Conservation (phyloP, 345 rosid genomes). For the Aquilaria malaccensis region DNA sequence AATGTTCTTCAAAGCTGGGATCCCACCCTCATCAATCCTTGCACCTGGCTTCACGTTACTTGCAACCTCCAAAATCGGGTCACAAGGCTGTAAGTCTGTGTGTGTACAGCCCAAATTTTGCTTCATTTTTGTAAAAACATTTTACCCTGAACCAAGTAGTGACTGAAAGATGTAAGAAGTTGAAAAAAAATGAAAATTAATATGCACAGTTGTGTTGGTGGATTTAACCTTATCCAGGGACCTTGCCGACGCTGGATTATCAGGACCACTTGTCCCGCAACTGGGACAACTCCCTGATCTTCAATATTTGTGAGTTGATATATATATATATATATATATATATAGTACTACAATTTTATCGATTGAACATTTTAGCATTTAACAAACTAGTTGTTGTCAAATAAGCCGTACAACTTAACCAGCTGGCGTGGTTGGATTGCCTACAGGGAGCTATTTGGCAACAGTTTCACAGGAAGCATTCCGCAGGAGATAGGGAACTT, state of each 20-base stretch:
- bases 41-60: conserved; percentile 38
- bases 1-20: conserved; percentile 39
- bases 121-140: too few relatives aligned
- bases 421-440: background rate
- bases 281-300: conserved; percentile 37
- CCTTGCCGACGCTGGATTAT: conserved; percentile 32
- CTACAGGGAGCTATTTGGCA: conserved; percentile 21
- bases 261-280: conserved; percentile 36
- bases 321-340: too few relatives aligned
- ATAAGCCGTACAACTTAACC: background rate
- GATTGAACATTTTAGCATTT: background rate
- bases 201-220: too few relatives aligned
- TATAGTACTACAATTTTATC: too few relatives aligned
- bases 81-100: conserved; percentile 20
- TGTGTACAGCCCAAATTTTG: too few relatives aligned
- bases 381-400: too few relatives aligned
- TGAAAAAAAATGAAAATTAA: too few relatives aligned
- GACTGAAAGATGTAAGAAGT: background rate
- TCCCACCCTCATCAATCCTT: conserved; percentile 33
- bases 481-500: conserved; percentile 32
- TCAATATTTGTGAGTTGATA: conserved; percentile 32
- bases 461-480: conserved; percentile 27
- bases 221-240: conserved; percentile 23
- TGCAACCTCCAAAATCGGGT: conserved; percentile 22
- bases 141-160: background rate